Evolutionary conservation across 2,329 filamentous ascomycete genomes (phyloP).

Genomic region (Fusarium sublunatum): DNA sequence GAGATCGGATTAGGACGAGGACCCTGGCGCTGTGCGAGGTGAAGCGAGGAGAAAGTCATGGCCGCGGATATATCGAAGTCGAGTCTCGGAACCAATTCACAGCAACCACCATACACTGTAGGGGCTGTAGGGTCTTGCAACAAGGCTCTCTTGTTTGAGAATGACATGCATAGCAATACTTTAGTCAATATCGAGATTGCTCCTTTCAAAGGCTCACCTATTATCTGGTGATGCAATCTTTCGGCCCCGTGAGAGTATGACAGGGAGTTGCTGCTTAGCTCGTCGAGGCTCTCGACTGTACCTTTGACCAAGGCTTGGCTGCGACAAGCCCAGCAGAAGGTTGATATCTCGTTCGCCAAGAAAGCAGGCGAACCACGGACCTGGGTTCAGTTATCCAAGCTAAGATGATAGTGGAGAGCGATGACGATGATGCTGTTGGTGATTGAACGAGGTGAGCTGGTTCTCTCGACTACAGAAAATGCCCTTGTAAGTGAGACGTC

Average conservation of each 20-base stretch:
- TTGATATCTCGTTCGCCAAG: constrained; percentile 9
- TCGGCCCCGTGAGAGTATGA: constrained; percentile 1
- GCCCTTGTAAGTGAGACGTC: constrained; percentile 10
- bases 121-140: not conserved
- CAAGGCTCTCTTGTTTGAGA: not conserved
- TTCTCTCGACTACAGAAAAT: constrained; percentile 12
- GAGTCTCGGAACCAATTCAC: not conserved
- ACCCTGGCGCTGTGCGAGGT: constrained; percentile 10
- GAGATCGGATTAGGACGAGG: constrained; percentile 26
- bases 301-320: not conserved
- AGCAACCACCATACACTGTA: not conserved
- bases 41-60: not conserved
- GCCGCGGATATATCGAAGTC: not conserved
- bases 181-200: not conserved
- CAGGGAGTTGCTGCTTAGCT: constrained; percentile 5
- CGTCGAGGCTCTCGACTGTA: not conserved
- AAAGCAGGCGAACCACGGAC: constrained; percentile 19
- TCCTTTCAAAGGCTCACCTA: not conserved
- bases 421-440: constrained; percentile 9
- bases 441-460: constrained; percentile 21
- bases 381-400: constrained; percentile 15
- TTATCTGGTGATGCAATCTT: not conserved
- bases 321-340: constrained; percentile 1
- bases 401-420: constrained; percentile 10
- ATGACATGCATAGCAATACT: no score